Conservation (phyloP, 345 rosid genomes). For the Jatropha curcas region DNA sequence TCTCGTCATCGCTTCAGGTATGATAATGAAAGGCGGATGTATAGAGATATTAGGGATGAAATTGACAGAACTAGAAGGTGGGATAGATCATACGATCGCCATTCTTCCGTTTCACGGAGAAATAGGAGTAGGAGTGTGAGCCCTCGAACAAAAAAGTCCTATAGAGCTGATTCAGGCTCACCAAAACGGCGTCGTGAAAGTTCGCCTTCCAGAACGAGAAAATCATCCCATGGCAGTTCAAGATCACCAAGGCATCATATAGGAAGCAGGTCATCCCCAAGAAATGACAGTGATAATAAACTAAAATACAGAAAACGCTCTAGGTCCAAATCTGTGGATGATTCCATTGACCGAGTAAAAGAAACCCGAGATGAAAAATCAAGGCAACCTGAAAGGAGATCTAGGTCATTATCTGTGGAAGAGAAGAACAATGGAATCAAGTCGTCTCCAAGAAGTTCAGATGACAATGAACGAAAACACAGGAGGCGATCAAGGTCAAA, state of each 20-base stretch:
- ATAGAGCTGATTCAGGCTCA: constrained; percentile 51
- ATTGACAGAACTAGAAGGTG: constrained; percentile 50
- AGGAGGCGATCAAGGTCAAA: constrained; percentile 56
- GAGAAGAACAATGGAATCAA: constrained; percentile 34
- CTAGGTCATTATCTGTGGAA: constrained; percentile 64
- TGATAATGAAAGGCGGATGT: constrained; percentile 55
- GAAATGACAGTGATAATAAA: constrained; percentile 48
- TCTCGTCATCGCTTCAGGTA: constrained; percentile 55
- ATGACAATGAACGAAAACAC: constrained; percentile 46
- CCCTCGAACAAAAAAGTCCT: constrained; percentile 59
- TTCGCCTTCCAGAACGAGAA: constrained; percentile 50
- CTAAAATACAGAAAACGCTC: constrained; percentile 45
- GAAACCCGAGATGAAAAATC: constrained; percentile 41
- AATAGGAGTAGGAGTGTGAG: constrained; percentile 69
- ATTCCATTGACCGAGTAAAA: constrained; percentile 38
- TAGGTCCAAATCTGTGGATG: constrained; percentile 60
- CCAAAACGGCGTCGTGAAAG: constrained; percentile 54
- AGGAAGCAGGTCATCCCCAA: constrained; percentile 54
- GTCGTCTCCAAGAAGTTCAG: constrained; percentile 39
- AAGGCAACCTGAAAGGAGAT: constrained; percentile 39
- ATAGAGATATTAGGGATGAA: constrained; percentile 58
- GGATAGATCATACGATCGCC: constrained; percentile 57
- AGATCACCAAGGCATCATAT: constrained; percentile 62
- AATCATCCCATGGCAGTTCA: constrained; percentile 51
- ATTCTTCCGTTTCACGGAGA: constrained; percentile 65